phyloP scores from a whole-genome alignment of 148 eudicot species.

The Camellia granthamiana region DNA sequence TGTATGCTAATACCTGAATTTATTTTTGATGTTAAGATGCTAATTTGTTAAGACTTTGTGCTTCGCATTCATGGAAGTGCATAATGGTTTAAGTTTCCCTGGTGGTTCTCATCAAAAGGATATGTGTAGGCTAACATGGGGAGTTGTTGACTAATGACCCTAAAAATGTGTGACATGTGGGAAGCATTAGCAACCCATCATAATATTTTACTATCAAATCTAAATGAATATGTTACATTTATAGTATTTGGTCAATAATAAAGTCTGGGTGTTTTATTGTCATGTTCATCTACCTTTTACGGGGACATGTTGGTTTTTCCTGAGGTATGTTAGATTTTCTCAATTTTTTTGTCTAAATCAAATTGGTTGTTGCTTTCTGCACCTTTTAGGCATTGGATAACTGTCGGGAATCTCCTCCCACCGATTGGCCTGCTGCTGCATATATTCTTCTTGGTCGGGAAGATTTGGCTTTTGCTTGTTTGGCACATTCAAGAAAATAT shows the following conservation, averaged over 20 bases:
- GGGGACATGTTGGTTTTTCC: neutral
- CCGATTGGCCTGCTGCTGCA: conserved; percentile 97
- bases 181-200: too few species aligned
- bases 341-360: too few species aligned
- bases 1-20: conserved; percentile 44
- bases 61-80: neutral
- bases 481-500: conserved; percentile 46
- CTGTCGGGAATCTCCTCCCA: conserved; percentile 96
- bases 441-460: conserved; percentile 98
- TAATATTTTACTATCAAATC: too few species aligned
- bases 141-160: too few species aligned
- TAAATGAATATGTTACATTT: too few species aligned
- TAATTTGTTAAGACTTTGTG: neutral
- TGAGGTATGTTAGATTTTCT: neutral
- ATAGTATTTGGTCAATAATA: too few species aligned
- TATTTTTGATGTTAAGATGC: neutral
- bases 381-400: conserved; percentile 66
- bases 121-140: too few species aligned
- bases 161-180: too few species aligned
- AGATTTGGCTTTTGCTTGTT: conserved; percentile 79
- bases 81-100: neutral
- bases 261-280: too few species aligned
- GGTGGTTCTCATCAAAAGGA: too few species aligned
- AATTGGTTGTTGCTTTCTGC: conserved; percentile 1
- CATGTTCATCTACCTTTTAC: too few species aligned